Percentiles rank a stretch among this genome's conserved stretches.
These are phyloP conservation scores for Solanum pennellii DNA, from an alignment of 257 asterid species.

Conservation along the genomic window DNA sequence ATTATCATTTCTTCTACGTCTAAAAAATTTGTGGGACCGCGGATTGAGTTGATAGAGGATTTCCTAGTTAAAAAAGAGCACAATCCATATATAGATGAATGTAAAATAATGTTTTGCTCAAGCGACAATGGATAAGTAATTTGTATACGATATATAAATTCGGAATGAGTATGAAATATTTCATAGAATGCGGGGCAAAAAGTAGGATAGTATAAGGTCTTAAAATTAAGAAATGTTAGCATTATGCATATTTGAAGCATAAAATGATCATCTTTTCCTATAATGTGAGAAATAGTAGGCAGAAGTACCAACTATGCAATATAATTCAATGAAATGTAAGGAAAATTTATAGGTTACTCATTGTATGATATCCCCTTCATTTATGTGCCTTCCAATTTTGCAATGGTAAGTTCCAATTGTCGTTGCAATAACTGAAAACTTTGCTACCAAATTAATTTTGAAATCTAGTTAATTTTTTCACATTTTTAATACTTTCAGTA, in stretches of 20 bases:
- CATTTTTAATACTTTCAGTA: background rate
- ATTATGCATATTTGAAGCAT: background rate
- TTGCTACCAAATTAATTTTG: background rate
- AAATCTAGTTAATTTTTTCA: too few species aligned
- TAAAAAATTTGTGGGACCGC: background rate
- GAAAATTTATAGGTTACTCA: background rate
- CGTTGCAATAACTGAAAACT: background rate
- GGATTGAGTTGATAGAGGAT: background rate
- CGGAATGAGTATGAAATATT: background rate
- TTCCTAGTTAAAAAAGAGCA: background rate
- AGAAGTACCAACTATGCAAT: background rate
- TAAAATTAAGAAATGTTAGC: background rate
- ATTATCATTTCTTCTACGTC: background rate
- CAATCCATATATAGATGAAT: background rate
- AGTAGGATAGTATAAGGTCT: background rate
- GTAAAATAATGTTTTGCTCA: background rate
- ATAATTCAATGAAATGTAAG: background rate
- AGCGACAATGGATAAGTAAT: background rate
- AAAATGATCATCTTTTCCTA: background rate
- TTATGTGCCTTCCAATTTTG: background rate
- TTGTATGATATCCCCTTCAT: background rate
- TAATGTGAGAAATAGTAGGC: background rate
- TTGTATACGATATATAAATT: background rate
- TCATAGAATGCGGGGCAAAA: background rate
- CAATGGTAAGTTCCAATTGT: background rate